Evolutionary conservation across 805 yeast species (phyloP), one percentile per base, ranked within the genome.

Genomic region (Hanseniaspora lachancei): DNA sequence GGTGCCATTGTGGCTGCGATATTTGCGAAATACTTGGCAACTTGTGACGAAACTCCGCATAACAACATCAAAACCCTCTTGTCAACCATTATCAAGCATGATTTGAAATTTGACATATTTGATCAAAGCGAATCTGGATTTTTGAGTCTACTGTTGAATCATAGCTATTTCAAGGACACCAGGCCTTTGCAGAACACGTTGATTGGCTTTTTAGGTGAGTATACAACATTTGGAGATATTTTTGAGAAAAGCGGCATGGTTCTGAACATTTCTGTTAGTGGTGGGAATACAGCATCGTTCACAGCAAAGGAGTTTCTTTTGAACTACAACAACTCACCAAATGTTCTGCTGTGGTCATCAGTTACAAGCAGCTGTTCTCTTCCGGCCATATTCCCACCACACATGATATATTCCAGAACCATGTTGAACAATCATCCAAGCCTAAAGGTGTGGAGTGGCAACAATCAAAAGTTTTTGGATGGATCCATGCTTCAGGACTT

Each of bases 401-500:
- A 82, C 64, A 97, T 91, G 62, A 89, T 88, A 66, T 82, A 84
- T 62, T 79, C 84, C 1, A 73, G 74, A 56, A 86, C 95, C 0
- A 86, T 86, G 18, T 79, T 75, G 54, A 76, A 39, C n/a, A 47
- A 20, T 5, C 15, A 13, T 5, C 15, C 20, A 7, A 43, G 38
- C 7, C 20, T 52, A 21, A 81, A 79, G 57, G 88, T 88, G 62
- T 93, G 97, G 97, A 83, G 86, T 58, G 77, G 78, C 27, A 65
- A 64, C 40, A 76, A 82, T 20, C 75, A 87, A 39, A 84, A 85
- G 62, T 93, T 85, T 68, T 89, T 93, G 34, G 99, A 93, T 68
- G 99, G 99, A 0, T 88, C 96, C 0, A 96, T 93, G 8, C 95
- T 91, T 64, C 86, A 87, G 60, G 99, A 93, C 67, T 71, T 93